Conservation (phyloP, 2,329 filamentous ascomycete genomes). For the Rhynchosporium graminicola region DNA sequence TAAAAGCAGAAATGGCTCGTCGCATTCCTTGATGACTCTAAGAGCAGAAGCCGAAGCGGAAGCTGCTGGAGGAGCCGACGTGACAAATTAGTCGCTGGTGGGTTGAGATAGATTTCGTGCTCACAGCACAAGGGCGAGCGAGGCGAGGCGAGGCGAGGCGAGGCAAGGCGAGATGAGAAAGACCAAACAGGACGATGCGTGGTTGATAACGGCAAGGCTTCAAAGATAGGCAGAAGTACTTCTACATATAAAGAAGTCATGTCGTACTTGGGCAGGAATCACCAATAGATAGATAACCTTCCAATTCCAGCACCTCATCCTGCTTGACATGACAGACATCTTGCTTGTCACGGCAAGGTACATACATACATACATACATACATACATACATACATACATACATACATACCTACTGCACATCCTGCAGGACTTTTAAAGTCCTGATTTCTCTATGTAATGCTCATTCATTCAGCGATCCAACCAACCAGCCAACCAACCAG, state of each 20-base stretch:
- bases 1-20: background rate
- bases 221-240: too few relatives aligned
- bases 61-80: constrained; percentile 20
- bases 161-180: background rate
- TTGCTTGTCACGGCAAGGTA: background rate
- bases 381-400: too few relatives aligned
- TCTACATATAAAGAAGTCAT: background rate
- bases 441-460: background rate
- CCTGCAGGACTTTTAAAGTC: background rate
- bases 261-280: constrained; percentile 1
- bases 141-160: background rate
- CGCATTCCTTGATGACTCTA: background rate
- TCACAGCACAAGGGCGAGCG: background rate
- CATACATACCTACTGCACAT: too few relatives aligned
- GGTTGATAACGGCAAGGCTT: background rate
- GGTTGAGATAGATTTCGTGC: constrained; percentile 1
- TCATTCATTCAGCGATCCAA: too few relatives aligned
- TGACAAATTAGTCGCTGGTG: constrained; percentile 25
- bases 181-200: background rate
- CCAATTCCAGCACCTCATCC: background rate
- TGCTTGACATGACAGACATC: background rate
- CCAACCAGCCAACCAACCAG: background rate
- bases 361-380: too few relatives aligned
- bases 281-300: background rate
- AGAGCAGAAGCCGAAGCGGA: constrained; percentile 1